Evolutionary conservation across 2,329 filamentous ascomycete species (phyloP).

Genomic region (Aspergillus oerlinghausenensis): DNA sequence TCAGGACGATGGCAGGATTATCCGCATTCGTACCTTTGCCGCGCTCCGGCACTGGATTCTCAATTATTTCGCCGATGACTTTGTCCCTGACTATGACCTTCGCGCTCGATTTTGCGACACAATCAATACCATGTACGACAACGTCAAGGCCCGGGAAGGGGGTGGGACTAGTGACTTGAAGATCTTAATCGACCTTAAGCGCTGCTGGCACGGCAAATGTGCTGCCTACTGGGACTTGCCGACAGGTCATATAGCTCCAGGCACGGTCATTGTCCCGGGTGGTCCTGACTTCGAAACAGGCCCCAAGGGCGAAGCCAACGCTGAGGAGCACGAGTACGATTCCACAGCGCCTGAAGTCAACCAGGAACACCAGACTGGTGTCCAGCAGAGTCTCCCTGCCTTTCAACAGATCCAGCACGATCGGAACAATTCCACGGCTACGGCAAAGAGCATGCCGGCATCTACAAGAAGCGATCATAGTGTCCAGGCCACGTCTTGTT

Average conservation of each 20-base stretch:
- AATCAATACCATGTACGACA: conserved; percentile 61
- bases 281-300: conserved; percentile 58
- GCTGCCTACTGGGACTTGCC: conserved; percentile 80
- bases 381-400: conserved; percentile 9
- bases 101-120: conserved; percentile 74
- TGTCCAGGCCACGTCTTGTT: conserved; percentile 57
- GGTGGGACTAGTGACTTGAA: conserved; percentile 66
- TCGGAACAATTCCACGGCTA: conserved; percentile 34
- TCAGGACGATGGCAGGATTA: conserved; percentile 84
- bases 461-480: conserved; percentile 47
- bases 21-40: conserved; percentile 93
- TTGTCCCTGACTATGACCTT: conserved; percentile 69
- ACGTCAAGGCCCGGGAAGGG: conserved; percentile 48
- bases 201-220: conserved; percentile 92
- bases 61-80: conserved; percentile 97
- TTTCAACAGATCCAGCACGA: conserved; percentile 28
- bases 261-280: conserved; percentile 69
- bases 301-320: conserved; percentile 28
- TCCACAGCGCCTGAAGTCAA: conserved; percentile 9
- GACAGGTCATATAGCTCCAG: conserved; percentile 58
- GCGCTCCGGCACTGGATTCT: conserved; percentile 95
- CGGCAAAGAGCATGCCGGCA: conserved; percentile 30
- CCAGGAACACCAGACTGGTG: neutral
- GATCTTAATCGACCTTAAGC: conserved; percentile 89
- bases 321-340: conserved; percentile 15